Conservation (phyloP, 2,329 filamentous ascomycete species). For the Fusarium longipes region DNA sequence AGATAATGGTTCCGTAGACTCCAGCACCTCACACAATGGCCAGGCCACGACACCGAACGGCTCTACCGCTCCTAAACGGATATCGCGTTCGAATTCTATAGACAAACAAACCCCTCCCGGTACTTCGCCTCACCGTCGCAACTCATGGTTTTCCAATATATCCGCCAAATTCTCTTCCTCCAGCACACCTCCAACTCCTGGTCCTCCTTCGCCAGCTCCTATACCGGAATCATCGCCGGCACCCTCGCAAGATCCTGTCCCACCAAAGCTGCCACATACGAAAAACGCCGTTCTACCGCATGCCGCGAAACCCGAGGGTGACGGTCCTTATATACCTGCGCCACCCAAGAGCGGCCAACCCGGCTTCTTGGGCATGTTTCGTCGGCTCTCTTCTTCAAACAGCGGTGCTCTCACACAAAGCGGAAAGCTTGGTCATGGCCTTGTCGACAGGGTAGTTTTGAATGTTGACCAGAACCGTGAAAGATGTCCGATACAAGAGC, state of each 20-base stretch:
- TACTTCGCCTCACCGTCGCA: conserved; percentile 65
- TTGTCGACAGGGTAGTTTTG: conserved; percentile 83
- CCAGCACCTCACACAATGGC: conserved; percentile 32
- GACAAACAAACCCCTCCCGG: conserved; percentile 49
- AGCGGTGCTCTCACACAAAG: conserved; percentile 48
- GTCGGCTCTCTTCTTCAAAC: conserved; percentile 79
- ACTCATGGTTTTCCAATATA: conserved; percentile 93
- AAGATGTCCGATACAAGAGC: conserved; percentile 80
- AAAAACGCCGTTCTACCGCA: conserved; percentile 71
- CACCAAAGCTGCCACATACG: conserved; percentile 61
- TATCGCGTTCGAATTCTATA: conserved; percentile 52
- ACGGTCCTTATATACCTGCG: conserved; percentile 77
- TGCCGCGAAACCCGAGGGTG: conserved; percentile 65
- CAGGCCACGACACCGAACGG: conserved; percentile 44
- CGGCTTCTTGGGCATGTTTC: conserved; percentile 83
- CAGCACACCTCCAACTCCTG: conserved; percentile 47
- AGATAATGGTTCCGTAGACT: conserved; percentile 37
- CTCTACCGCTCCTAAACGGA: conserved; percentile 41
- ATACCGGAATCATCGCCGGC: conserved; percentile 45
- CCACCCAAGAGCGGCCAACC: conserved; percentile 75
- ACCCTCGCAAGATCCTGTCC: conserved; percentile 54
- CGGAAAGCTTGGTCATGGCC: conserved; percentile 63
- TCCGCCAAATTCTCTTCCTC: conserved; percentile 89
- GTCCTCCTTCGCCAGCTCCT: conserved; percentile 47
- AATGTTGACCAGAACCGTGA: conserved; percentile 86